Evolutionary conservation across 2,329 filamentous ascomycete genomes (phyloP).

Genomic region (Knufia fluminis): DNA sequence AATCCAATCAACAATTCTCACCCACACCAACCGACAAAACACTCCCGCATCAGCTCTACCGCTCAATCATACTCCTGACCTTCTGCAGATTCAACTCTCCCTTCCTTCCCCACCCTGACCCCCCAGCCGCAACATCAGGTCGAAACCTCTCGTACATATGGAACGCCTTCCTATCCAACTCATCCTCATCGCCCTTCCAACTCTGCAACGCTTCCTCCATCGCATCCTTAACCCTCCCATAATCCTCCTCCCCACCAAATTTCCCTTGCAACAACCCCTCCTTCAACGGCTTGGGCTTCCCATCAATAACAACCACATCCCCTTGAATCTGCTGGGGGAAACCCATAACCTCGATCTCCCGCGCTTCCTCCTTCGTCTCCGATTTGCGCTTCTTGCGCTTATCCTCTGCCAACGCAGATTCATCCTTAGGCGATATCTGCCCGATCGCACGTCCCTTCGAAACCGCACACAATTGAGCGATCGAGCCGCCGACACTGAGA

Average conservation of each 20-base stretch:
- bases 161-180: conserved; percentile 70
- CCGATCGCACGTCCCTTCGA: conserved; percentile 19
- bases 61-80: conserved; percentile 35
- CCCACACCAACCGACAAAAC: too few relatives aligned
- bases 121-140: conserved; percentile 64
- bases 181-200: conserved; percentile 31
- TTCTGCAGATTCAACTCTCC: conserved; percentile 56
- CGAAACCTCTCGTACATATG: conserved; percentile 71
- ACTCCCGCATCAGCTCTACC: too few relatives aligned
- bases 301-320: conserved; percentile 13
- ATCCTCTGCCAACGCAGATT: conserved; percentile 11
- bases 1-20: too few relatives aligned
- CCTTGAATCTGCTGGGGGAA: conserved; percentile 15
- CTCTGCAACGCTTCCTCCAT: conserved; percentile 14
- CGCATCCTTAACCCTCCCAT: conserved; percentile 7
- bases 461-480: conserved; percentile 17
- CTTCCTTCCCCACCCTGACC: conserved; percentile 80
- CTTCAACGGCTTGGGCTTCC: conserved; percentile 14
- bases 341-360: conserved; percentile 15
- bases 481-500: conserved; percentile 15
- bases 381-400: conserved; percentile 10
- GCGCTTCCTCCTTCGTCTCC: conserved; percentile 8
- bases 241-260: conserved; percentile 11
- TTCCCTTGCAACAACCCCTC: conserved; percentile 13
- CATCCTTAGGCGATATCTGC: conserved; percentile 11